phyloP scores from a whole-genome alignment of 108 stramenopile species.

The Cyclotella baltica region DNA sequence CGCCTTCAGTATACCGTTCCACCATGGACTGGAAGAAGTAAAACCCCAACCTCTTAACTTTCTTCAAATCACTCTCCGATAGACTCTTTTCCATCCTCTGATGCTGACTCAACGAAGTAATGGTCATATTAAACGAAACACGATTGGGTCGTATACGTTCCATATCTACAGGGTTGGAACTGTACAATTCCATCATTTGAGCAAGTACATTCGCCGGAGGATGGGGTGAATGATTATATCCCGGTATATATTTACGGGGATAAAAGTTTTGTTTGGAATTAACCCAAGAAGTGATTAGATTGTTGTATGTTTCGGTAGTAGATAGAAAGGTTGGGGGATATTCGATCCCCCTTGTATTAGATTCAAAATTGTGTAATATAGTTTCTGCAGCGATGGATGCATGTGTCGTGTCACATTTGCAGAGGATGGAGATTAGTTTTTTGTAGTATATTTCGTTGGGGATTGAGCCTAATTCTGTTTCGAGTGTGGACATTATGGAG shows the following conservation, averaged over 20 bases:
- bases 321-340: conserved; percentile 37
- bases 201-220: conserved; percentile 41
- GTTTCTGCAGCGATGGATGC: conserved; percentile 41
- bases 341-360: conserved; percentile 1
- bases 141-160: conserved; percentile 39
- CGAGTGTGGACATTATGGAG: conserved; percentile 25
- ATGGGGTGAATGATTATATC: conserved; percentile 30
- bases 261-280: conserved; percentile 11
- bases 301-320: conserved; percentile 50
- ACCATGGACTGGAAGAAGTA: conserved; percentile 43
- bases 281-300: conserved; percentile 34
- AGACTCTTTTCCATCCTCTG: conserved; percentile 1
- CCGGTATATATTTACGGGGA: not conserved
- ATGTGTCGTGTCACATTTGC: conserved; percentile 34
- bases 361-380: conserved; percentile 39
- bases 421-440: conserved; percentile 34
- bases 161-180: conserved; percentile 5
- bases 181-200: conserved; percentile 35
- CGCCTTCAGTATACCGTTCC: conserved; percentile 22
- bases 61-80: not conserved
- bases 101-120: conserved; percentile 26
- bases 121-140: conserved; percentile 39
- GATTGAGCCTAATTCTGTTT: conserved; percentile 13
- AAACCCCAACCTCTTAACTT: not conserved
- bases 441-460: conserved; percentile 34